Evolutionary conservation across 148 eudicot species (phyloP).

Genomic region (Tetragonia tetragonoides): DNA sequence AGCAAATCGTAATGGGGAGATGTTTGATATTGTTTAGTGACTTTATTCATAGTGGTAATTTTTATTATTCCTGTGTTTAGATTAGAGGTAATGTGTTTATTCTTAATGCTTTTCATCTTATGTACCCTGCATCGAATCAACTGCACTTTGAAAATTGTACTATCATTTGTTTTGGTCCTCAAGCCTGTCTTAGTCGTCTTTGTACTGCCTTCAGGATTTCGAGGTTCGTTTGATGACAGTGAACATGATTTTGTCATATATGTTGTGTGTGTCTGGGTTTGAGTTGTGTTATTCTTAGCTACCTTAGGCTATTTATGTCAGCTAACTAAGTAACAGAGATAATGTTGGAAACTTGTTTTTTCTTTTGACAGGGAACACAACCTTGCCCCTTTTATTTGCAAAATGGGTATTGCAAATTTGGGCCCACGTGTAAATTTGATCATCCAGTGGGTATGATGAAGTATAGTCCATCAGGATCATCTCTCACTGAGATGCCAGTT

Average conservation of each 20-base stretch:
- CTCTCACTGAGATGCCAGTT: conserved; percentile 57
- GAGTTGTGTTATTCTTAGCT: background rate
- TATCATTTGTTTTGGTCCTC: too few relatives aligned
- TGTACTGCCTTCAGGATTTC: too few relatives aligned
- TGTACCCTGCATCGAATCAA: background rate
- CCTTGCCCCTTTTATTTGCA: conserved; percentile 76
- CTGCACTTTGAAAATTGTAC: too few relatives aligned
- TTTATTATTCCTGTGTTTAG: too few relatives aligned
- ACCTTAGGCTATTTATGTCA: background rate
- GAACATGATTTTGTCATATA: background rate
- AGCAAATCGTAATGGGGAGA: background rate
- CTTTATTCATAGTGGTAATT: background rate
- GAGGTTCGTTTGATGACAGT: background rate
- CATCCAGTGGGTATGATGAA: conserved; percentile 66
- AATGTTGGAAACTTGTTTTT: background rate
- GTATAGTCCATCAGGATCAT: conserved; percentile 66
- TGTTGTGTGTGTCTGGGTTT: background rate
- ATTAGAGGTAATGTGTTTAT: background rate
- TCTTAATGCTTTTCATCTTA: background rate
- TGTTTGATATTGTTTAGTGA: background rate
- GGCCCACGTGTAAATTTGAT: conserved; percentile 79
- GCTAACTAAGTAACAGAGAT: too few relatives aligned
- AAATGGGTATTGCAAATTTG: conserved; percentile 77
- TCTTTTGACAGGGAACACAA: conserved; percentile 58
- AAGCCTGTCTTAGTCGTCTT: too few relatives aligned